Evolutionary conservation across 2,329 filamentous ascomycete species (phyloP).

Genomic region (Hypoxylon rubiginosum): DNA sequence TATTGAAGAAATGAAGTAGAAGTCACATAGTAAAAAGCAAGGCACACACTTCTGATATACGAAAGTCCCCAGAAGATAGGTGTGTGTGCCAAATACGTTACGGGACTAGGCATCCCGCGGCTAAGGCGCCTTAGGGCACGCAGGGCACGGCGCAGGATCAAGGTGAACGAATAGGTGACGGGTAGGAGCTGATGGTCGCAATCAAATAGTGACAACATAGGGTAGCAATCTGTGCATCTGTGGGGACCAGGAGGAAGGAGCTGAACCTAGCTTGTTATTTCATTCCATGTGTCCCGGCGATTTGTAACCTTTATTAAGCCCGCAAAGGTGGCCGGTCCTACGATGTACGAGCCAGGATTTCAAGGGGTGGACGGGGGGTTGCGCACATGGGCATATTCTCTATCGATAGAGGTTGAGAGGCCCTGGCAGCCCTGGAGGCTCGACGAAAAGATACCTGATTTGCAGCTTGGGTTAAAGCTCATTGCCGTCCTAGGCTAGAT

Average conservation of each 20-base stretch:
- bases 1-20: background rate
- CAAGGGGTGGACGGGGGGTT: slow-evolving; percentile 5
- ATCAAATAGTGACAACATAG: slow-evolving; percentile 19
- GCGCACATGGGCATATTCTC: slow-evolving; percentile 27
- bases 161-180: slow-evolving; percentile 19
- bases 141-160: slow-evolving; percentile 8
- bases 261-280: background rate
- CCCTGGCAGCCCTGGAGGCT: too few species aligned
- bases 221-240: slow-evolving; percentile 30
- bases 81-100: background rate
- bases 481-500: slow-evolving; percentile 17
- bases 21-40: background rate
- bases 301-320: slow-evolving; percentile 29
- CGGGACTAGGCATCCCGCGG: background rate
- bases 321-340: slow-evolving; percentile 4
- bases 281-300: slow-evolving; percentile 23
- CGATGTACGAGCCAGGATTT: background rate
- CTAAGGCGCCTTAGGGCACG: background rate
- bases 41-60: background rate
- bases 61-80: background rate
- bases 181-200: background rate
- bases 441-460: background rate
- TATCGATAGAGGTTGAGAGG: slow-evolving; percentile 25
- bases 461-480: slow-evolving; percentile 10
- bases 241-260: background rate